phyloP scores from a whole-genome alignment of 805 yeast genomes.

The Candida xyloterini region DNA sequence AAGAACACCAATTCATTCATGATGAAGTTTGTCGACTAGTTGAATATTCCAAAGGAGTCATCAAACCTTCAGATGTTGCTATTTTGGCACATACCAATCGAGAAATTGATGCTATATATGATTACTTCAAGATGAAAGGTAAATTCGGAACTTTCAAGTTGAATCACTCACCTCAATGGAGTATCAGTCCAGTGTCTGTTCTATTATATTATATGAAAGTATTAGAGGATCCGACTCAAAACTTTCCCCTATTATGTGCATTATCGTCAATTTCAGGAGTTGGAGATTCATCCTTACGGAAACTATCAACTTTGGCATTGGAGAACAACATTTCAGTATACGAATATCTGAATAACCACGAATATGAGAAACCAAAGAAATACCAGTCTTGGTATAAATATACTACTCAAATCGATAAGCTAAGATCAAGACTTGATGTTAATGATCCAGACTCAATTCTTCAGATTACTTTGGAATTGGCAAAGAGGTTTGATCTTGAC shows the following conservation, averaged over 20 bases:
- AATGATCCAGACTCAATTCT: conserved; percentile 39
- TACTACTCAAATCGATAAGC: conserved; percentile 15
- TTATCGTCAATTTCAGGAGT: conserved; percentile 23
- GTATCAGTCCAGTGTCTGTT: conserved; percentile 40
- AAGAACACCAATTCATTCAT: conserved; percentile 43
- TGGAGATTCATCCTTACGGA: conserved; percentile 21
- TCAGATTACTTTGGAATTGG: conserved; percentile 32
- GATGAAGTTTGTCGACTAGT: conserved; percentile 44
- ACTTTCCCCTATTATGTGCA: conserved; percentile 27
- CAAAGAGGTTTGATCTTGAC: conserved; percentile 35
- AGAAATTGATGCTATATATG: conserved; percentile 41
- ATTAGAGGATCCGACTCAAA: conserved; percentile 30
- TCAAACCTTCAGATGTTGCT: conserved; percentile 49
- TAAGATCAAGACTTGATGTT: conserved; percentile 25
- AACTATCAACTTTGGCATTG: conserved; percentile 17
- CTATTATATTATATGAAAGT: conserved; percentile 50
- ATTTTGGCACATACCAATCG: conserved; percentile 52
- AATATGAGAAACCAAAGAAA: conserved; percentile 9
- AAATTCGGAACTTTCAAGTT: conserved; percentile 40
- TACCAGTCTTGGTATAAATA: conserved; percentile 11
- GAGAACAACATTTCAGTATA: conserved; percentile 23
- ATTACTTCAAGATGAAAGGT: conserved; percentile 39
- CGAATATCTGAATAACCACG: conserved; percentile 19
- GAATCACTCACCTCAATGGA: conserved; percentile 51
- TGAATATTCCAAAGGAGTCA: conserved; percentile 38